Evolutionary conservation across 78 protist genomes (phyloP).

Genomic region (Salpingoeca rosetta): DNA sequence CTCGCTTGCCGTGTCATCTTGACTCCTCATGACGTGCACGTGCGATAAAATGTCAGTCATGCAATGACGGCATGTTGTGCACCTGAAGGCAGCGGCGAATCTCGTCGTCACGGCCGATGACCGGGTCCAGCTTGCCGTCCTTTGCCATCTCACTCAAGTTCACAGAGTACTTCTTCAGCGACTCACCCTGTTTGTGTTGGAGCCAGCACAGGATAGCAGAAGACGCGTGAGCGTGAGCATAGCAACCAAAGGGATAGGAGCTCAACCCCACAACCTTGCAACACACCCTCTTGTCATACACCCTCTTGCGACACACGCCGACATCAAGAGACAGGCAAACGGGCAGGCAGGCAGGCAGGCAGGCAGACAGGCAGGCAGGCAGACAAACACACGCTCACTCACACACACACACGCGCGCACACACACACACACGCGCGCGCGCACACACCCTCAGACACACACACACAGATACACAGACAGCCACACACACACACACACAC

Average conservation of each 20-base stretch:
- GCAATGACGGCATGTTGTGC: no score
- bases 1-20: no score
- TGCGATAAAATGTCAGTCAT: no score
- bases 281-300: no score
- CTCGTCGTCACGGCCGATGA: slow-evolving; percentile 95
- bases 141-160: slow-evolving; percentile 71
- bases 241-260: no score
- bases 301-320: no score
- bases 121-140: slow-evolving; percentile 94
- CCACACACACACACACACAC: not conserved
- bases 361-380: not conserved
- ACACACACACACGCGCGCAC: not conserved
- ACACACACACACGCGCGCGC: not conserved
- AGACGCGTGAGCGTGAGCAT: no score
- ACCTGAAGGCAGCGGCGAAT: slow-evolving; percentile 46
- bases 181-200: not conserved
- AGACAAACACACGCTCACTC: not conserved
- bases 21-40: no score
- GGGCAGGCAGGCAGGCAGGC: not conserved
- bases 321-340: not conserved
- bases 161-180: slow-evolving; percentile 65
- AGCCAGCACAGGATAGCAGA: not conserved
- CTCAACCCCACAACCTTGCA: no score
- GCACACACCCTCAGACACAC: not conserved
- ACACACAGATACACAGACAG: not conserved